Conservation (phyloP, 225 moss, liverwort and hornwort genomes). For the Bryum argenteum region DNA sequence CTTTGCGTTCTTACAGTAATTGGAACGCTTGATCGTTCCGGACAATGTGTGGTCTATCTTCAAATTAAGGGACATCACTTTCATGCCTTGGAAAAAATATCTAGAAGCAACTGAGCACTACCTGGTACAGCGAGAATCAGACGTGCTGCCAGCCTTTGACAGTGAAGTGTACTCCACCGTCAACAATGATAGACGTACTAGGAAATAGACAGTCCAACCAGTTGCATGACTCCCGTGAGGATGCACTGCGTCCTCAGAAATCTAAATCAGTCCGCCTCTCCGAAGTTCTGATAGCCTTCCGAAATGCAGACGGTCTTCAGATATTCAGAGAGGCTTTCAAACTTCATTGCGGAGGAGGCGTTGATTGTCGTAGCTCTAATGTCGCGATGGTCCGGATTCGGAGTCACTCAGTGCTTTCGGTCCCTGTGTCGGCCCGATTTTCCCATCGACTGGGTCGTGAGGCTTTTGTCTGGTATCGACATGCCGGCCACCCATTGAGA, state of each 20-base stretch:
- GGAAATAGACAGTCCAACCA: neutral
- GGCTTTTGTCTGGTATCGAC: neutral
- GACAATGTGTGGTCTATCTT: too few relatives aligned
- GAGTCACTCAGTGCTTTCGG: neutral
- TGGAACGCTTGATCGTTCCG: too few relatives aligned
- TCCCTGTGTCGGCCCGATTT: neutral
- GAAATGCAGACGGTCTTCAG: too few relatives aligned
- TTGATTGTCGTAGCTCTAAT: neutral
- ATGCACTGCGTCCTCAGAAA: neutral
- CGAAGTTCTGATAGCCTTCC: neutral
- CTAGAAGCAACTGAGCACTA: neutral
- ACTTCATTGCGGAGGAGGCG: too few relatives aligned
- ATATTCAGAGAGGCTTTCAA: too few relatives aligned
- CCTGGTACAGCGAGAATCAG: neutral
- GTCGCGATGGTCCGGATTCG: too few relatives aligned
- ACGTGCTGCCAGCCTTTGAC: neutral
- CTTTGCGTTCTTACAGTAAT: too few relatives aligned
- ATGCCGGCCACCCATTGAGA: constrained; percentile 3
- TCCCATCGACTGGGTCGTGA: neutral
- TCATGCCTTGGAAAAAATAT: too few relatives aligned
- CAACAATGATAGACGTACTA: neutral
- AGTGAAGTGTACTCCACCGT: neutral
- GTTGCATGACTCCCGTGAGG: neutral
- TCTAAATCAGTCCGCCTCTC: neutral
- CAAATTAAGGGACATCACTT: too few relatives aligned